Base-by-base conservation (phyloP, 129 eudicot species). In the Mikania micrantha region DNA sequence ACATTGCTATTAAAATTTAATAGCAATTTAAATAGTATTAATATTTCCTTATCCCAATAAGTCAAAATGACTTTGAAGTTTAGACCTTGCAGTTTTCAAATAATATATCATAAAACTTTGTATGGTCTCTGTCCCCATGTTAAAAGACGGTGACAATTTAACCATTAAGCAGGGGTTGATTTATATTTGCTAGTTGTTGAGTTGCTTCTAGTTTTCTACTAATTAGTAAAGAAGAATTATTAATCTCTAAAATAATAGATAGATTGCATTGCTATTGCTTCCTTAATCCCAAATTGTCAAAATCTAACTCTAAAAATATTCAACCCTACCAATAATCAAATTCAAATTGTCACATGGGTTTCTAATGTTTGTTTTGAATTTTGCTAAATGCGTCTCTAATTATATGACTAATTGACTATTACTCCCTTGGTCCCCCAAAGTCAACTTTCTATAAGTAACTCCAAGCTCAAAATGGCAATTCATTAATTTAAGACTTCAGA, bases 61-160 rank as follows among this genome's bases (percentile, higher is more conserved):
- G 64, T 72, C 64, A 69, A 69, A 20, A 16, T 69, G 72, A 67
- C 72, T 49, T 67, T 28, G 48, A 5, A 2, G 31, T 32, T 31
- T 29, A 66, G 48, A 8, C 3, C 8, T 61, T 2, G 27, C 27
- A 16, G 36, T 34, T 38, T 10, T 20, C 67, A 36, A 36, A 38
- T 61, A 0, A 2, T 1, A 5, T 20, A 11, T 22, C 68, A 39
- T 34, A 63, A 19, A 25, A 38, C 10, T 36, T 63, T 63, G 50
- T 20, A 36, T 20, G 38, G 3, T 20, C 2, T 36, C 45, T 40
- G 13, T 9, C 45, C 45, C 0, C 45, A 12, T 40, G 45, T 9
- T 9, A 40, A 40, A 40, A 40, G 45, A 40, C 15, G 11, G 45
- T 40, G n/a, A n/a, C n/a, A n/a, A n/a, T n/a, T n/a, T n/a, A n/a